phyloP scores from a whole-genome alignment of 1,139 yeast genomes.

The Debaryomyces coudertii region DNA sequence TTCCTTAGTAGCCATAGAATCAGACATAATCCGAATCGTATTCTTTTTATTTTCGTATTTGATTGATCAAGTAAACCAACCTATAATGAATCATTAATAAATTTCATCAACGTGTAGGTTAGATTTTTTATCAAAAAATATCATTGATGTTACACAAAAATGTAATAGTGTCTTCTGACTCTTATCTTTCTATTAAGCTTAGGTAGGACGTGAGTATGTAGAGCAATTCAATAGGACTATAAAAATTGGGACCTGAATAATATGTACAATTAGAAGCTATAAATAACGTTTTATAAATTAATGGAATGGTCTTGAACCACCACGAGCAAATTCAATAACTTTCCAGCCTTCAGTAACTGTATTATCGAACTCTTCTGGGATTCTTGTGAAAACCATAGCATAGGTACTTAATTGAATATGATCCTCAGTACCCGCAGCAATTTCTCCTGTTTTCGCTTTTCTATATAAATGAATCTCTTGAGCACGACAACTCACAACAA shows the following conservation, averaged over 20 bases:
- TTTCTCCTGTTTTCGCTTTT: conserved; percentile 87
- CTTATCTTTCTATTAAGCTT: not conserved
- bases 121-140: not conserved
- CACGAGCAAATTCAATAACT: conserved; percentile 91
- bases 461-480: conserved; percentile 93
- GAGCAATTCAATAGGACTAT: not conserved
- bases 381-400: conserved; percentile 93
- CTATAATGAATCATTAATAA: conserved; percentile 2
- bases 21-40: conserved; percentile 38
- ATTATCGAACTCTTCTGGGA: conserved; percentile 90
- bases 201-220: too few relatives aligned
- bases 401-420: conserved; percentile 90
- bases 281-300: conserved; percentile 26
- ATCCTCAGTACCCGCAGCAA: conserved; percentile 96
- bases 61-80: conserved; percentile 7
- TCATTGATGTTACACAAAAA: conserved; percentile 3
- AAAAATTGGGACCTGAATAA: not conserved
- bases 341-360: conserved; percentile 97
- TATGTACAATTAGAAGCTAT: conserved; percentile 10
- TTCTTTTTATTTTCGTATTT: not conserved
- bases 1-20: conserved; percentile 61
- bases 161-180: not conserved
- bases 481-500: conserved; percentile 94
- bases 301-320: conserved; percentile 89
- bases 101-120: conserved; percentile 5